Percentiles rank a stretch among this genome's conserved stretches.
Evolutionary conservation across 2,329 filamentous ascomycete species (phyloP).

Genomic region (Talaromyces piceae): DNA sequence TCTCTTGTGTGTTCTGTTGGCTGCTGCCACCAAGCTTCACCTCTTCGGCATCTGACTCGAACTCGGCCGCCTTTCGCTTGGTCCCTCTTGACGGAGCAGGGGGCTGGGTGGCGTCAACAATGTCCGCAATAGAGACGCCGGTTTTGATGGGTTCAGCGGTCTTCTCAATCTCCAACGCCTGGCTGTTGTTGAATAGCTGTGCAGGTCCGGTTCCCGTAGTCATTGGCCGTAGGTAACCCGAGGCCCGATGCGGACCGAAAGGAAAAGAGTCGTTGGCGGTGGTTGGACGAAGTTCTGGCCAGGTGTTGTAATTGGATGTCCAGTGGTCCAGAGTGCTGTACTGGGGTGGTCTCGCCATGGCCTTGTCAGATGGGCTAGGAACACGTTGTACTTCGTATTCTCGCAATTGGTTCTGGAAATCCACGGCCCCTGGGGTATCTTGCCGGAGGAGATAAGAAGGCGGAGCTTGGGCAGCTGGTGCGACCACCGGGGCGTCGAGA

Average conservation of each 20-base stretch:
- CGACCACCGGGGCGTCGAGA: background rate
- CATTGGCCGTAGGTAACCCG: constrained; percentile 6
- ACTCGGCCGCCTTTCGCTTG: constrained; percentile 27
- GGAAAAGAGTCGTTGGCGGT: constrained; percentile 6
- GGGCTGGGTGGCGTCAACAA: constrained; percentile 10
- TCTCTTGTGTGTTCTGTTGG: constrained; percentile 1
- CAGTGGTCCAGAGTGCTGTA: background rate
- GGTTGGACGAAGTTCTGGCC: background rate
- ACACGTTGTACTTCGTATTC: constrained; percentile 5
- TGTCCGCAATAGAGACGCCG: constrained; percentile 15
- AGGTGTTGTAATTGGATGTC: background rate
- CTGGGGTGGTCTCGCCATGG: constrained; percentile 10
- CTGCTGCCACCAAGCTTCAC: constrained; percentile 2
- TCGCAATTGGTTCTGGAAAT: constrained; percentile 1
- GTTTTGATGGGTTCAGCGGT: constrained; percentile 4
- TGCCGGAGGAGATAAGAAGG: background rate
- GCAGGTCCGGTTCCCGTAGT: background rate
- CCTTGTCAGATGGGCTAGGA: constrained; percentile 13
- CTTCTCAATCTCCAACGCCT: background rate
- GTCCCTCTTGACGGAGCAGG: constrained; percentile 14
- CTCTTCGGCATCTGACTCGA: constrained; percentile 13
- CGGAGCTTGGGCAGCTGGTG: background rate
- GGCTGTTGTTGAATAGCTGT: background rate
- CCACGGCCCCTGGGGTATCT: background rate
- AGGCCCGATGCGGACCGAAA: constrained; percentile 5